Percentiles rank a stretch among this genome's conserved stretches.
These are phyloP conservation scores for Ormosia emarginata DNA, from an alignment of 306 rosid genomes.

Conservation along the genomic window DNA sequence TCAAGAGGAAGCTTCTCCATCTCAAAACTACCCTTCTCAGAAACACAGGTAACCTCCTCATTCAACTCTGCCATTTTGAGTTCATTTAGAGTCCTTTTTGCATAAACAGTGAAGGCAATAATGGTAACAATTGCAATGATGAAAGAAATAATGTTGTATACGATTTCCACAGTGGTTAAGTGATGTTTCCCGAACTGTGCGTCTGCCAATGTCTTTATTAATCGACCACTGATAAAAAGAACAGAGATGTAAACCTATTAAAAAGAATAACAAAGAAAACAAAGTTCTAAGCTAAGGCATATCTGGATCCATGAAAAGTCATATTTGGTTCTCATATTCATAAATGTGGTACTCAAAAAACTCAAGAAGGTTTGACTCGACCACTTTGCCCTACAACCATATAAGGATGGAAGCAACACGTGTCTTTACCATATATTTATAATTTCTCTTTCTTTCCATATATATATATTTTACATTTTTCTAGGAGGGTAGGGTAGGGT, in stretches of 20 bases:
- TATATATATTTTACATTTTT: neutral
- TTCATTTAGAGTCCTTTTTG: constrained; percentile 66
- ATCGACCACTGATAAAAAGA: constrained; percentile 51
- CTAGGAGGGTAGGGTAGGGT: neutral
- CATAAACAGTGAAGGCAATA: constrained; percentile 80
- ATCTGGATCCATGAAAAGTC: neutral
- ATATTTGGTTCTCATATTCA: neutral
- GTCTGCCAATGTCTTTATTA: constrained; percentile 74
- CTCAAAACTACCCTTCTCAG: constrained; percentile 42
- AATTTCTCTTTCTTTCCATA: neutral
- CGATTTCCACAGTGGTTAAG: constrained; percentile 76
- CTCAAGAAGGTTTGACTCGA: constrained; percentile 1
- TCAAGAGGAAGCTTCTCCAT: constrained; percentile 63
- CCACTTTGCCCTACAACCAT: neutral
- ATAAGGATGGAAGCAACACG: neutral
- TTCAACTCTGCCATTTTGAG: constrained; percentile 51
- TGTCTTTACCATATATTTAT: neutral
- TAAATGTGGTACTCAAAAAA: constrained; percentile 9
- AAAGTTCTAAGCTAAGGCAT: neutral
- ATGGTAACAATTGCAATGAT: constrained; percentile 69
- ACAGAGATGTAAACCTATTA: neutral
- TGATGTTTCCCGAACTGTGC: constrained; percentile 77
- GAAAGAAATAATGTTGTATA: constrained; percentile 78
- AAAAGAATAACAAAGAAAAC: neutral
- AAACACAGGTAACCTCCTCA: constrained; percentile 40